Base-by-base conservation (phyloP, 352 stramenopile genomes). In the Pythium angustatum region DNA sequence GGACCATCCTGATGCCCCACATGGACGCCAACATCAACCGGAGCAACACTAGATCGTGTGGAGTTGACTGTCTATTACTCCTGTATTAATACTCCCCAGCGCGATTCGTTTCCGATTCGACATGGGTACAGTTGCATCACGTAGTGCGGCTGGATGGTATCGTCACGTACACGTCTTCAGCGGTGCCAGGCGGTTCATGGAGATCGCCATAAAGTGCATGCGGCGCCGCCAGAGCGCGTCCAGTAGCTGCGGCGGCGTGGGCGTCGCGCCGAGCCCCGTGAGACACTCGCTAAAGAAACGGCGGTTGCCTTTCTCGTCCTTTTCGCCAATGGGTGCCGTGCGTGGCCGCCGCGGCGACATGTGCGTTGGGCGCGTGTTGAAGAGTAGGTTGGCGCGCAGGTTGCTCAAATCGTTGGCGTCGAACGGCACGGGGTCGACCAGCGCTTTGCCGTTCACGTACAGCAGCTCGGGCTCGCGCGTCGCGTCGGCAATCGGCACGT, bases 231-330 rank as follows among this genome's bases (percentile, higher is more conserved):
- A 83, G 34, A 85, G 34, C 31, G 74, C 66, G 38, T 66, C 54
- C 36, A 76, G 58, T 17, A 88, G 40, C 38, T 68, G 49, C 14
- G 60, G 33, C 21, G 77, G 71, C 27, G 58, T 68, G 3, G 68
- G 66, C 17, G 68, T 75, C n/a, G 75, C 75, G 22, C 77, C 77
- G 34, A 85, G 76, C 0, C 73, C 77, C 2, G 73, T 73, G 57
- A 81, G 64, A 43, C 79, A 88, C 59, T 88, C 75, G 48, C 68
- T 73, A n/a, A n/a, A n/a, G n/a, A n/a, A n/a, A n/a, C n/a, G n/a
- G n/a, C n/a, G n/a, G 31, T 73, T 58, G 64, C 75, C 81, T 15
- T 80, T 61, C n/a, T 81, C 78, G n/a, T 69, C 69, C 12, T 22
- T 28, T 26, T 62, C 63, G 26, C 44, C 45, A 27, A 24, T 44